Conservation (phyloP, 768 basidiomycete genomes). For the Xanthoconium stramineum region DNA sequence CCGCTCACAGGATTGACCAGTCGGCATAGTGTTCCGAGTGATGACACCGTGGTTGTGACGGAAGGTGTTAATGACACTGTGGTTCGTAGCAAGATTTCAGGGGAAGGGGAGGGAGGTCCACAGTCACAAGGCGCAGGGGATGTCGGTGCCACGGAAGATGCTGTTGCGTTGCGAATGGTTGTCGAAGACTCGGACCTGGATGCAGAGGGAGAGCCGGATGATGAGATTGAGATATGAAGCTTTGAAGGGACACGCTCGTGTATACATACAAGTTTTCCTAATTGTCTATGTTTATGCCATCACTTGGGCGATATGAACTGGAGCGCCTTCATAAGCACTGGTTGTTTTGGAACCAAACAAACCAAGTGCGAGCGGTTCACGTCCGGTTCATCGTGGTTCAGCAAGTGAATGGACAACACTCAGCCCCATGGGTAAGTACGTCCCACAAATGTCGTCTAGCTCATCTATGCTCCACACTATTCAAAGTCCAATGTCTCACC, state of each 20-base stretch:
- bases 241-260: constrained; percentile 1
- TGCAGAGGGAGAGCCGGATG: constrained; percentile 44
- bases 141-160: constrained; percentile 5
- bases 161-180: constrained; percentile 1
- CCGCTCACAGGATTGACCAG: constrained; percentile 48
- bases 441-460: constrained; percentile 7
- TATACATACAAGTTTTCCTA: constrained; percentile 23
- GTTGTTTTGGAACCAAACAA: constrained; percentile 14
- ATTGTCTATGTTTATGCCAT: constrained; percentile 16
- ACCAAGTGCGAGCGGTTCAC: constrained; percentile 33
- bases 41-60: constrained; percentile 48
- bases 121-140: constrained; percentile 1
- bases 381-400: constrained; percentile 37
- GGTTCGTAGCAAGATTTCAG: constrained; percentile 26
- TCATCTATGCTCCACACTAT: background rate
- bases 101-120: constrained; percentile 15
- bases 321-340: constrained; percentile 22
- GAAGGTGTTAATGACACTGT: constrained; percentile 30
- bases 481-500: constrained; percentile 12
- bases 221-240: constrained; percentile 43
- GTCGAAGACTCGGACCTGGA: constrained; percentile 37
- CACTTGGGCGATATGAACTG: constrained; percentile 21
- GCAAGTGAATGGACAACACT: constrained; percentile 29
- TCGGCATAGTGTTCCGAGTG: constrained; percentile 55
- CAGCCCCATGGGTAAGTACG: constrained; percentile 34